Conservation (phyloP, 2,329 filamentous ascomycete species). For the Pseudogymnoascus sp. region DNA sequence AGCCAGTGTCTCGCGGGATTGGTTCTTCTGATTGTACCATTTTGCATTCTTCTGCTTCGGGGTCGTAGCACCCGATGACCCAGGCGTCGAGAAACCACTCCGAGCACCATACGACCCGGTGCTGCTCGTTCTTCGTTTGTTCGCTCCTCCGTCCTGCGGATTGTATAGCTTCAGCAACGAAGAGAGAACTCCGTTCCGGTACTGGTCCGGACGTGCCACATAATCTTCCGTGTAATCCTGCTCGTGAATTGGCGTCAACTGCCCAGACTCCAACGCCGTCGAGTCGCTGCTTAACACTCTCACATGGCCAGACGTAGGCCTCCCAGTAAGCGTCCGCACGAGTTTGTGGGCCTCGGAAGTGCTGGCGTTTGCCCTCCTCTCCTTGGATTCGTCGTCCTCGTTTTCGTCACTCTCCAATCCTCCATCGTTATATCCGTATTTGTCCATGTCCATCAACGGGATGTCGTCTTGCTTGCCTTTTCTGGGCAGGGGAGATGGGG, state of each 20-base stretch:
- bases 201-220: constrained; percentile 57
- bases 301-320: constrained; percentile 18
- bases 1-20: constrained; percentile 39
- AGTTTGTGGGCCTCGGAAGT: constrained; percentile 36
- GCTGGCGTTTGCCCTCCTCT: constrained; percentile 17
- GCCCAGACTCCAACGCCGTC: constrained; percentile 32
- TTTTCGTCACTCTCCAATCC: constrained; percentile 22
- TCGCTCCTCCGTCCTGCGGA: constrained; percentile 32
- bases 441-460: constrained; percentile 24
- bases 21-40: constrained; percentile 32
- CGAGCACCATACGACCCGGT: constrained; percentile 20
- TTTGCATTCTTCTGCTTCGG: constrained; percentile 23
- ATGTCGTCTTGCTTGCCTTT: constrained; percentile 18
- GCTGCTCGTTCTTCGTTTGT: constrained; percentile 17
- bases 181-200: constrained; percentile 64
- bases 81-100: constrained; percentile 34
- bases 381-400: constrained; percentile 11
- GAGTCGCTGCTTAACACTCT: constrained; percentile 12
- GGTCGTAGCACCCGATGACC: constrained; percentile 33
- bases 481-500: not conserved
- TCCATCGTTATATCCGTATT: constrained; percentile 21
- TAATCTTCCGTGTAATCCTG: constrained; percentile 48
- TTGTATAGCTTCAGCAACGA: constrained; percentile 64
- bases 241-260: constrained; percentile 35
- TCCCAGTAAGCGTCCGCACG: constrained; percentile 32